Base-by-base conservation (phyloP, 441 rosid genomes). In the Raphanus hybrid region DNA sequence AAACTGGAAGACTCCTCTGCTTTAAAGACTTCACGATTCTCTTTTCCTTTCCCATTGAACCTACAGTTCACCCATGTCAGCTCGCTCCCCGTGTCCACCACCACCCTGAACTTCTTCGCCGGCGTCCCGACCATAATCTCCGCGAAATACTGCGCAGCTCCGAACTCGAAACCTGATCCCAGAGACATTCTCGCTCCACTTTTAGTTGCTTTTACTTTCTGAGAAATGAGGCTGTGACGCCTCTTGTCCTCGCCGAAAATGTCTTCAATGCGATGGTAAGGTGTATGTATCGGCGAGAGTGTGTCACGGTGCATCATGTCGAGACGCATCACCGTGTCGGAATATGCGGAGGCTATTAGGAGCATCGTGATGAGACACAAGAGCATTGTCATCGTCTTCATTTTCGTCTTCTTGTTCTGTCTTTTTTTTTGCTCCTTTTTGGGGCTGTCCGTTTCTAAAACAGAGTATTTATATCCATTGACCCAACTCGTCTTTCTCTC, bases 61-160 rank as follows among this genome's bases (percentile, higher is more conserved):
- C 78, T 69, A 18, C 98, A 93, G 10, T 76, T 86, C 39, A 89
- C 82, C 97, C 97, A 91, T 3, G 90, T 90, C 10, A 93, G 79
- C 59, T 86, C 91, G 41, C 50, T 10, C 6, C 89, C 90, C 0
- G 92, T 86, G 69, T 93, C 98, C 2, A 88, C 92, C 52, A 91
- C 82, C 61, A 93, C 76, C 2, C 84, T 69, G 18, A 90, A 83
- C 71, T 76, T 81, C 77, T 89, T 86, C 5, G 80, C 74, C 11
- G 98, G 98, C 0, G 90, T 90, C 60, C 98, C 98, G 0, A 91
- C 84, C 15, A 74, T 87, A 3, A 91, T 37, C 4, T 80, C 78
- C 58, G 87, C 86, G 15, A 91, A 67, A 76, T 90, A 93, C 86
- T 84, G 82, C 8, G 84, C 90, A 9, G 73, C 68, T 11, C 87